Evolutionary conservation across 805 yeast species (phyloP).

Genomic region (Saturnispora gosingensis): DNA sequence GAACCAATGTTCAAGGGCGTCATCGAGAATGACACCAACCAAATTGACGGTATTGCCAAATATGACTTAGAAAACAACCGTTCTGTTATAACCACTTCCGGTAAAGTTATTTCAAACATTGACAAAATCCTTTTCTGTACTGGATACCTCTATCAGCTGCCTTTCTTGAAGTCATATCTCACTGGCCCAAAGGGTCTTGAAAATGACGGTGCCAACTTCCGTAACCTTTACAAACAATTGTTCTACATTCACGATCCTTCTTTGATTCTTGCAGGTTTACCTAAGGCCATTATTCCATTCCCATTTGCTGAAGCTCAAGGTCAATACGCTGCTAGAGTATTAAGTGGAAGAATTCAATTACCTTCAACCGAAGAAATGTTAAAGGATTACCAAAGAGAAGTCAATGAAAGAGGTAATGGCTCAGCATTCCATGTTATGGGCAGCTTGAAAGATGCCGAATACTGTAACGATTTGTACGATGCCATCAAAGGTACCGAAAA

Average conservation of each 20-base stretch:
- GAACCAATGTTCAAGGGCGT: conserved; percentile 25
- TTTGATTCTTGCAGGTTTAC: conserved; percentile 33
- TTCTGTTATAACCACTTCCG: conserved; percentile 40
- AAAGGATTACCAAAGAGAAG: conserved; percentile 25
- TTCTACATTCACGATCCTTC: conserved; percentile 39
- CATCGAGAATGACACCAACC: conserved; percentile 18
- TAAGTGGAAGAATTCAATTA: conserved; percentile 34
- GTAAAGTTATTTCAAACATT: conserved; percentile 34
- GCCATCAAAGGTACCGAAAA: conserved; percentile 29
- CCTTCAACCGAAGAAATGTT: conserved; percentile 33
- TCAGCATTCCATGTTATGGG: conserved; percentile 42
- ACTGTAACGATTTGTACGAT: conserved; percentile 37
- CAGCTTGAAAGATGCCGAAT: conserved; percentile 51
- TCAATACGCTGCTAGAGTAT: conserved; percentile 32
- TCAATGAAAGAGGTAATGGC: conserved; percentile 37
- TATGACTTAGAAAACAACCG: conserved; percentile 22
- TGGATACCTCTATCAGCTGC: conserved; percentile 61
- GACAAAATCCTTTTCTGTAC: conserved; percentile 63
- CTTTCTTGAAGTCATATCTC: conserved; percentile 40
- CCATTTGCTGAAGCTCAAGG: conserved; percentile 43
- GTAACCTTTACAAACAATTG: conserved; percentile 36
- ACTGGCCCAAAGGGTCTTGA: conserved; percentile 21
- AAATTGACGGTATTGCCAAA: conserved; percentile 19
- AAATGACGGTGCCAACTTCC: conserved; percentile 30
- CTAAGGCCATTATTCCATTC: conserved; percentile 41